Percentiles rank a stretch among this genome's conserved stretches.
Conservation (phyloP, 116 monocot genomes). For the Iris pallida region DNA sequence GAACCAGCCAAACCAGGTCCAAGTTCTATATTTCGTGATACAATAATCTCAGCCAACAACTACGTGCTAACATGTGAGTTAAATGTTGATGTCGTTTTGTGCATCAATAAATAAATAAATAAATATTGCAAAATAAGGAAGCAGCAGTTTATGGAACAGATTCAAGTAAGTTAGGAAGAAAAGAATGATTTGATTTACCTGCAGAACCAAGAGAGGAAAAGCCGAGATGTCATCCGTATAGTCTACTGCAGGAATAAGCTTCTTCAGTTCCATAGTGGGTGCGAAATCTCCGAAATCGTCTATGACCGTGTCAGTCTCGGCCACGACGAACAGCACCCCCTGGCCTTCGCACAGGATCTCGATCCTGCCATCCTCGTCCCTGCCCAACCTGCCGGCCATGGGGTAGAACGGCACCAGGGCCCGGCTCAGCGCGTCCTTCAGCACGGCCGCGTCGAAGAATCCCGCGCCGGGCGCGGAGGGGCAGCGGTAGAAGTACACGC, state of each 20-base stretch:
- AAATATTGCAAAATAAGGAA: neutral
- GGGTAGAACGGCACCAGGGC: slow-evolving; percentile 84
- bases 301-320: slow-evolving; percentile 27
- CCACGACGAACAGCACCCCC: slow-evolving; percentile 81
- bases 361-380: slow-evolving; percentile 68
- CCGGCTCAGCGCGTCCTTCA: slow-evolving; percentile 49
- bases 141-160: neutral
- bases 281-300: slow-evolving; percentile 90
- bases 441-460: slow-evolving; percentile 41
- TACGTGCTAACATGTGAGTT: no score
- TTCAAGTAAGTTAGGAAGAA: neutral
- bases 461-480: slow-evolving; percentile 1
- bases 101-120: no score
- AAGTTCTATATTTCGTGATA: no score
- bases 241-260: slow-evolving; percentile 66
- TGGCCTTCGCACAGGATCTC: slow-evolving; percentile 76
- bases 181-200: slow-evolving; percentile 25
- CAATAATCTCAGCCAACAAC: no score
- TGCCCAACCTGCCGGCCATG: slow-evolving; percentile 65
- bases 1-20: no score
- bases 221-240: slow-evolving; percentile 66
- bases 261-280: slow-evolving; percentile 81
- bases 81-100: no score
- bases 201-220: slow-evolving; percentile 71
- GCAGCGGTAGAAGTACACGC: slow-evolving; percentile 81